Percentiles rank a stretch among this genome's conserved stretches.
Evolutionary conservation across 805 yeast species (phyloP).

Genomic region (Ascoidea asiatica): DNA sequence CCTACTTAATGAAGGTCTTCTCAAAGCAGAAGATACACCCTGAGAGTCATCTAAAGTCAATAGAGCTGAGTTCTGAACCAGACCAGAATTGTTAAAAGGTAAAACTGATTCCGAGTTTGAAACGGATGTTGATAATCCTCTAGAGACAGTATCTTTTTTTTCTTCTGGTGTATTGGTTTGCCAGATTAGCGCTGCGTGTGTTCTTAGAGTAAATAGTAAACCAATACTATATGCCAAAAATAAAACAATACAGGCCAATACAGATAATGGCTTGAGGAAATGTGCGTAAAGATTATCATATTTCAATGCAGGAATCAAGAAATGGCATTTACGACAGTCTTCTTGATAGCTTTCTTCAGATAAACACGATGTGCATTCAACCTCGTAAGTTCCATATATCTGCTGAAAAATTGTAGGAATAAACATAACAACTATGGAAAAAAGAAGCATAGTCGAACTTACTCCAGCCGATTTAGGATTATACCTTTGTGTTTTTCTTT

Average conservation of each 20-base stretch:
- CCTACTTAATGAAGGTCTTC: slow-evolving; percentile 3
- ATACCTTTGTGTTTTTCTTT: slow-evolving; percentile 85
- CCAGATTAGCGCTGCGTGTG: slow-evolving; percentile 97
- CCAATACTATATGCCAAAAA: slow-evolving; percentile 83
- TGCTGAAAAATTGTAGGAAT: slow-evolving; percentile 86
- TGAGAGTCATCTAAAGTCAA: slow-evolving; percentile 7
- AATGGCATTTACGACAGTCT: slow-evolving; percentile 60
- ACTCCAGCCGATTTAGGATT: slow-evolving; percentile 97
- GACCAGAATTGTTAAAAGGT: slow-evolving; percentile 3
- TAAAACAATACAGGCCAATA: slow-evolving; percentile 66
- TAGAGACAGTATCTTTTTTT: slow-evolving; percentile 9
- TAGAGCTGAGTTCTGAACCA: background rate
- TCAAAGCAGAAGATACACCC: background rate
- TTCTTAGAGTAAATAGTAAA: slow-evolving; percentile 80
- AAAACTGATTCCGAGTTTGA: slow-evolving; percentile 4
- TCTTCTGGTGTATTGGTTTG: slow-evolving; percentile 43
- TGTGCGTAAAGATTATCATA: slow-evolving; percentile 51
- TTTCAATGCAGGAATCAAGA: slow-evolving; percentile 62
- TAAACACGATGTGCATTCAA: slow-evolving; percentile 52
- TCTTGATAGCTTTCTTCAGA: background rate
- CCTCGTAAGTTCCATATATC: slow-evolving; percentile 77
- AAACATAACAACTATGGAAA: slow-evolving; percentile 81
- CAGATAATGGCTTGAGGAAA: slow-evolving; percentile 71
- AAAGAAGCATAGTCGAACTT: slow-evolving; percentile 86
- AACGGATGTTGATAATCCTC: background rate